Base-by-base conservation (phyloP, 78 protist genomes). In the Mantamonas sphyraenae region DNA sequence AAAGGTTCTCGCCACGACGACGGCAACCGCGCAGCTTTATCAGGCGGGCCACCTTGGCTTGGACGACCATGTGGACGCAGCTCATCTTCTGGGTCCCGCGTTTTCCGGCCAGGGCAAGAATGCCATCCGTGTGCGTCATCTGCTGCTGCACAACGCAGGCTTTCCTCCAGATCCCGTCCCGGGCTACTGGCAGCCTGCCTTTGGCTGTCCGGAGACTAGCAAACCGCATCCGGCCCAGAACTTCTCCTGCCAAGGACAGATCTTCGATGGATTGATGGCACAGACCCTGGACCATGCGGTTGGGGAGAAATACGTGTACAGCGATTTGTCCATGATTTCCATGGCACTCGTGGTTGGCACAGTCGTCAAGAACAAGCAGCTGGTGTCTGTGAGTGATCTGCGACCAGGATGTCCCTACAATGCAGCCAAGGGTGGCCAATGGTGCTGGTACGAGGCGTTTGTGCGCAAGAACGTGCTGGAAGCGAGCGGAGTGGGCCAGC, bases 371-470 rank as follows among this genome's bases (percentile, higher is more conserved):
- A 19, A 2, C 26, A 33, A 42, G 10, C 71, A 62, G 30, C 63
- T 64, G 42, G 58, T 79, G 2, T 26, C 42, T 19, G 35, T 3
- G 14, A 3, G 50, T 17, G 84, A 83, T 47, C 12, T 79, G 45
- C 9, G 37, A 16, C 68, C 72, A 35, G 77, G 53, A 7, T 71
- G 79, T 43, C 28, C 51, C 70, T 37, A 53, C 22, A 82, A 77
- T 53, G 77, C 74, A 22, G 63, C 69, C 26, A 22, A n/a, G n/a
- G n/a, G n/a, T n/a, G 51, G 38, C 20, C 71, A 65, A n/a, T 84
- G 76, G 59, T 88, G 93, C 38, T 76, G 79, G 74, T 81, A 64
- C 61, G 81, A 85, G 33, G 90, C 93, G 1, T 89, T 79, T 43
- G 87, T 82, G 4, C 62, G 74, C 51, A 74, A 74, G 26, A 64